phyloP scores from a whole-genome alignment of 768 basidiomycete species.

The Calvatia gigantea region DNA sequence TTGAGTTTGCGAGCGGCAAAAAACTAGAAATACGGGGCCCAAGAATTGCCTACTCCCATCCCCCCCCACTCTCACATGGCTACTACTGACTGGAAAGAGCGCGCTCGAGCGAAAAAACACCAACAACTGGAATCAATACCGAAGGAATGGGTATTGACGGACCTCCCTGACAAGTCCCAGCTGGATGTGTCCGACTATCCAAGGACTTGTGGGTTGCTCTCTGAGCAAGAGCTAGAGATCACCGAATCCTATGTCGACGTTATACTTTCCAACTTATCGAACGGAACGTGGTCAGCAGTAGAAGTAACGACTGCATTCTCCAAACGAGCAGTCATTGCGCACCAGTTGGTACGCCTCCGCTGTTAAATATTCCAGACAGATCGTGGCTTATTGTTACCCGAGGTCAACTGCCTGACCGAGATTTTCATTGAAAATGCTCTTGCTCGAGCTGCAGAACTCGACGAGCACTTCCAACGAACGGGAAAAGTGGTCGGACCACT shows the following conservation, averaged over 20 bases:
- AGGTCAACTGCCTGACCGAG: constrained; percentile 83
- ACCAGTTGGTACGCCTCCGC: constrained; percentile 60
- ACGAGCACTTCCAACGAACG: constrained; percentile 54
- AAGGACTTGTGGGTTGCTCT: constrained; percentile 53
- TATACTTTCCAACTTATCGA: constrained; percentile 52
- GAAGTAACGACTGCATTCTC: constrained; percentile 71
- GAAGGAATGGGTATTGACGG: constrained; percentile 53
- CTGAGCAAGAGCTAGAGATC: constrained; percentile 44
- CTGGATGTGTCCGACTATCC: constrained; percentile 57
- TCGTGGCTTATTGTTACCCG: background rate
- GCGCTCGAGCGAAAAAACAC: constrained; percentile 50
- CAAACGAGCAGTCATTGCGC: constrained; percentile 76
- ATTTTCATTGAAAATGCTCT: constrained; percentile 77
- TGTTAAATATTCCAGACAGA: background rate
- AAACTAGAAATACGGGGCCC: background rate
- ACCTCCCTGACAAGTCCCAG: constrained; percentile 41
- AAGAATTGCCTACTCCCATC: background rate
- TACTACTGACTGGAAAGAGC: constrained; percentile 42
- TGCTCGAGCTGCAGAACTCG: constrained; percentile 59
- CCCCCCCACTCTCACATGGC: constrained; percentile 18
- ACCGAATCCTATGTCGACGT: constrained; percentile 35
- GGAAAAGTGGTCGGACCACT: constrained; percentile 69
- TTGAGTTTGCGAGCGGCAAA: background rate
- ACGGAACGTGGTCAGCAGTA: constrained; percentile 55
- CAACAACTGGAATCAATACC: constrained; percentile 58